Percentiles rank a stretch among this genome's conserved stretches.
phyloP scores from a whole-genome alignment of 495 filamentous ascomycete species.

The Astrocystis sublimbata region DNA sequence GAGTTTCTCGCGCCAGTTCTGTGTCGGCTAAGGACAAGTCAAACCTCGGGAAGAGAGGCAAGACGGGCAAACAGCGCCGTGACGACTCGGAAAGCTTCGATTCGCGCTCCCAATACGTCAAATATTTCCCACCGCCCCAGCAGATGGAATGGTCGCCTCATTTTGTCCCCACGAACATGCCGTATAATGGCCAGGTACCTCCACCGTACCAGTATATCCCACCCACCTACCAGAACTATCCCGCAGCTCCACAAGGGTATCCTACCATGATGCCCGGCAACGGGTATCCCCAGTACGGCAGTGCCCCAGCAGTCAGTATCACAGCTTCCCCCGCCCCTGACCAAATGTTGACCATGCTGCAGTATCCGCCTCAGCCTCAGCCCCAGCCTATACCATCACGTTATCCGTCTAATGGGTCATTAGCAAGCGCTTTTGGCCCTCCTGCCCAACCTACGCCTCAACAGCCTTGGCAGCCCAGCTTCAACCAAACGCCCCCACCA shows the following conservation, averaged over 20 bases:
- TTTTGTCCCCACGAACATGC: conserved; percentile 47
- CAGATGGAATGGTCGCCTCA: conserved; percentile 50
- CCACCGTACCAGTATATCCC: conserved; percentile 37
- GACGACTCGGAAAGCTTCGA: conserved; percentile 86
- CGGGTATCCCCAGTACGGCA: conserved; percentile 40
- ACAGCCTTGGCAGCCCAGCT: conserved; percentile 40
- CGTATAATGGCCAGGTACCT: conserved; percentile 41
- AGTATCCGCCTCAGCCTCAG: conserved; percentile 34
- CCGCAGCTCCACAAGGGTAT: conserved; percentile 37
- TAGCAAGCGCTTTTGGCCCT: conserved; percentile 45
- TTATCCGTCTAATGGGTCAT: conserved; percentile 39
- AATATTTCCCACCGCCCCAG: conserved; percentile 64
- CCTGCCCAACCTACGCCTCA: conserved; percentile 36
- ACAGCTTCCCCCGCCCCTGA: not conserved
- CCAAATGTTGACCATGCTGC: conserved; percentile 12
- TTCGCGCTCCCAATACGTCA: conserved; percentile 76
- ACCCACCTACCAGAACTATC: conserved; percentile 36
- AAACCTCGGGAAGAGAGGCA: conserved; percentile 46
- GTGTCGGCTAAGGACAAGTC: conserved; percentile 72
- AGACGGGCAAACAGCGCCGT: conserved; percentile 65
- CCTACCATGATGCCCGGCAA: conserved; percentile 43
- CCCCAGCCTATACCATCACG: conserved; percentile 31
- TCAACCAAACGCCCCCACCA: conserved; percentile 27
- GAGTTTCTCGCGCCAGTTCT: conserved; percentile 83
- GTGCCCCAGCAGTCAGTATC: conserved; percentile 39